Evolutionary conservation across 116 monocot genomes (phyloP), one percentile per base, ranked within the genome.

Genomic region (Papilionanthe hybrid): DNA sequence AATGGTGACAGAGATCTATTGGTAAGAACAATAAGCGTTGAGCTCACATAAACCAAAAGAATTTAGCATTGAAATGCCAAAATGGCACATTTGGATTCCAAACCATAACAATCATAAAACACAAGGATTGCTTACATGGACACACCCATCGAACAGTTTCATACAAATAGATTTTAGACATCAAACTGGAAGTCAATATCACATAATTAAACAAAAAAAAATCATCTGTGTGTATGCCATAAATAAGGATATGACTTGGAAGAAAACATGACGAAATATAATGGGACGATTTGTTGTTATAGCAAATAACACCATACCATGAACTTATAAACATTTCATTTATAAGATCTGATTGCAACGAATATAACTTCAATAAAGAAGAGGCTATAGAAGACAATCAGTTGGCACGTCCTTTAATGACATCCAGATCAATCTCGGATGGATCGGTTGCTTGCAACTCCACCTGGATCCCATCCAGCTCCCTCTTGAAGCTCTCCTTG

Each of bases 391-490:
- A 71, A 71, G 71, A 41, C 37, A 6, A 43, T 85, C 77, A 85
- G 66, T 85, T 78, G 53, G 78, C 85, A 60, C 85, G 85, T 7
- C 80, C 81, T 77, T 78, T 80, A 13, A 85, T 81, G 60, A 85
- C 85, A 58, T 85, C 85, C 4, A 85, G 77, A 58, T 60, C 37
- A 37, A 85, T 85, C 85, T 85, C 84, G 3, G 84, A 75, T 37
- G 84, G 84, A 75, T 84, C 84, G 4, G 85, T 85, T 18, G 85
- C 85, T 63, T 85, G 85, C 78, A 85, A 45, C 75, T 85, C 85
- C 8, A 85, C 81, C 78, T 85, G 85, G 37, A 85, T 85, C 42
- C 85, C 85, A 74, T 85, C 81, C 28, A 84, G 77, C 77, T 84
- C 84, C 27, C 84, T 84, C 80, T 84, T 84, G 80, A 84, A 84